Conservation (phyloP, 768 basidiomycete genomes). For the Lactarius trivialis region DNA sequence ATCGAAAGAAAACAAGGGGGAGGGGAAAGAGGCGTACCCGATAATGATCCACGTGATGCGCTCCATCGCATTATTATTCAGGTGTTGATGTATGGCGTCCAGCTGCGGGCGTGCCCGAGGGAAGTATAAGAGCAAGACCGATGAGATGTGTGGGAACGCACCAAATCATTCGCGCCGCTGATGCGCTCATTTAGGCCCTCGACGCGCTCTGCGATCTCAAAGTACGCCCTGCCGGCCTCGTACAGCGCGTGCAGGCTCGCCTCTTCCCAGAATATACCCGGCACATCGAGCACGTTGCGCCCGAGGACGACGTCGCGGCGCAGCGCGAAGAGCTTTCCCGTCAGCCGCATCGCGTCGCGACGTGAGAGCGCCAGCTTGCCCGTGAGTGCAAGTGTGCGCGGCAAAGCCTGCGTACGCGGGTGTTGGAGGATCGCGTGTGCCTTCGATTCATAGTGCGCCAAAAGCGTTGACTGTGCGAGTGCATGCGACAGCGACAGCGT, state of each 20-base stretch:
- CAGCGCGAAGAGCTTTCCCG: slow-evolving; percentile 46
- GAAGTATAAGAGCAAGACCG: background rate
- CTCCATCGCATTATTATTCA: slow-evolving; percentile 86
- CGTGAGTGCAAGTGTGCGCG: slow-evolving; percentile 70
- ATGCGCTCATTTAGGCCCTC: slow-evolving; percentile 84
- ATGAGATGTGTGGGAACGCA: slow-evolving; percentile 28
- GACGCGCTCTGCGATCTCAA: slow-evolving; percentile 83
- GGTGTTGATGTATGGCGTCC: slow-evolving; percentile 87
- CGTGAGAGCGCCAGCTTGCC: slow-evolving; percentile 73
- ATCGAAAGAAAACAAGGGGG: slow-evolving; percentile 19
- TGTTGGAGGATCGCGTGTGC: slow-evolving; percentile 75
- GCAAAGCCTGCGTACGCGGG: slow-evolving; percentile 71
- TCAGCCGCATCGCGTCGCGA: slow-evolving; percentile 79
- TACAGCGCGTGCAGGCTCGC: slow-evolving; percentile 85
- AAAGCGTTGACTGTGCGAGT: slow-evolving; percentile 87
- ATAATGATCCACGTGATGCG: slow-evolving; percentile 81
- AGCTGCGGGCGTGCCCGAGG: slow-evolving; percentile 42
- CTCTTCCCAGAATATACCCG: slow-evolving; percentile 93
- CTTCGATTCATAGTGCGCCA: slow-evolving; percentile 79
- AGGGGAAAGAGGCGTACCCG: slow-evolving; percentile 37
- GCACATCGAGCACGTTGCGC: slow-evolving; percentile 88
- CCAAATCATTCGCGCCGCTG: slow-evolving; percentile 81
- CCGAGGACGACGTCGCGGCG: slow-evolving; percentile 87
- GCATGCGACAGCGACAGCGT: slow-evolving; percentile 94
- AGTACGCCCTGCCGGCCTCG: slow-evolving; percentile 89